These are phyloP conservation scores for Kluyveromyces siamensis DNA, from an alignment of 805 yeast genomes.

Conservation along the genomic window DNA sequence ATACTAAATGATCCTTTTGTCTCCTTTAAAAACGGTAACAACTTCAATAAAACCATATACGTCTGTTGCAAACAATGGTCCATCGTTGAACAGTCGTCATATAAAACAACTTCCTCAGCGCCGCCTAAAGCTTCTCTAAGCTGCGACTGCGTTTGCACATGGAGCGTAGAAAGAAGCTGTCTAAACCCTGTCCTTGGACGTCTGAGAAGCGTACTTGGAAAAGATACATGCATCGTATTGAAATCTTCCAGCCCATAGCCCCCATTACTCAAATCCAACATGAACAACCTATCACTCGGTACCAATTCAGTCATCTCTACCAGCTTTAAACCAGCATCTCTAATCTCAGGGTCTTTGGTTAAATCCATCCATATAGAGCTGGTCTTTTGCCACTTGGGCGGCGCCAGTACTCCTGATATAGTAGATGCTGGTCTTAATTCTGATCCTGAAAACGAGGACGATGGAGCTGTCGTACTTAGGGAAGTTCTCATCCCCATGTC, in stretches of 20 bases:
- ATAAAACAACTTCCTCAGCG: slow-evolving; percentile 16
- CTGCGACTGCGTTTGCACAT: slow-evolving; percentile 5
- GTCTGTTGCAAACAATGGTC: slow-evolving; percentile 18
- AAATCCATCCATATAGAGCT: not conserved
- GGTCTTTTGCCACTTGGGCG: not conserved
- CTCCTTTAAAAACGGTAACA: slow-evolving; percentile 7
- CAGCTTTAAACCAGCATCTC: not conserved
- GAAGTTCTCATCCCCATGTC: no score
- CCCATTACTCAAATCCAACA: slow-evolving; percentile 4
- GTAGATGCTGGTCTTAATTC: not conserved
- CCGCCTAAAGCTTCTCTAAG: slow-evolving; percentile 13
- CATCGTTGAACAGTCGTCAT: slow-evolving; percentile 18
- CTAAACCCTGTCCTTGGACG: slow-evolving; percentile 23
- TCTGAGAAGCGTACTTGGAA: slow-evolving; percentile 26
- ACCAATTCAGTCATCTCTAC: slow-evolving; percentile 12
- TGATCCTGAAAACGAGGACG: no score
- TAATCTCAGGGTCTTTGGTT: not conserved
- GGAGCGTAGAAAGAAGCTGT: slow-evolving; percentile 18
- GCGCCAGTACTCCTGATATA: not conserved
- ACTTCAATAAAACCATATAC: slow-evolving; percentile 17
- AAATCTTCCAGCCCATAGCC: slow-evolving; percentile 7
- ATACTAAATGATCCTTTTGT: not conserved
- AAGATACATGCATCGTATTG: slow-evolving; percentile 19
- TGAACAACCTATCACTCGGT: slow-evolving; percentile 13
- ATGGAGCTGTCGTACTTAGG: no score